Percentiles rank a stretch among this genome's conserved stretches.
These are phyloP conservation scores for Aspergillus amoenus DNA, from an alignment of 2,329 filamentous ascomycete species.

Conservation along the genomic window DNA sequence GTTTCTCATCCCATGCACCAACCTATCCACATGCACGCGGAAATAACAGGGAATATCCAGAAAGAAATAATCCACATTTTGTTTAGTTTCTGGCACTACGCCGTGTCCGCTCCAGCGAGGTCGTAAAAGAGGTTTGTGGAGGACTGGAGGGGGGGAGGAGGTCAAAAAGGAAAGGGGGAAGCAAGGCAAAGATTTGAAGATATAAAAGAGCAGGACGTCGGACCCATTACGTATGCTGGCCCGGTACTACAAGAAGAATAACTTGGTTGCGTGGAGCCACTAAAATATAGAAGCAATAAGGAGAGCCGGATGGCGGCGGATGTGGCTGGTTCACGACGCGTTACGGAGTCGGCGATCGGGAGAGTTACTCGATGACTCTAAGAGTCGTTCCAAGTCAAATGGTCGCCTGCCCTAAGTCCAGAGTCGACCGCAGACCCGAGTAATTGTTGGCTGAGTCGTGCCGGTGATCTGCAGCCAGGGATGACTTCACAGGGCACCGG, in stretches of 20 bases:
- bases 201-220: neutral
- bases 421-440: neutral
- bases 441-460: neutral
- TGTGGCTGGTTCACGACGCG: constrained; percentile 9
- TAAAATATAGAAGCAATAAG: neutral
- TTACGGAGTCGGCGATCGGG: neutral
- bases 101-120: neutral
- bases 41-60: constrained; percentile 60
- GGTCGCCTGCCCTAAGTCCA: neutral
- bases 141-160: neutral
- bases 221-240: neutral
- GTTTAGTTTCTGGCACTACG: neutral
- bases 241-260: neutral
- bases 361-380: neutral
- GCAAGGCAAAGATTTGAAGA: neutral
- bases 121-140: neutral
- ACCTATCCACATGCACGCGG: constrained; percentile 57
- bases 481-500: constrained; percentile 4
- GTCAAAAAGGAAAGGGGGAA: neutral
- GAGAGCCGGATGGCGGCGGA: constrained; percentile 1
- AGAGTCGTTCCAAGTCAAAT: neutral
- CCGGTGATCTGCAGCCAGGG: constrained; percentile 4
- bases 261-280: constrained; percentile 1
- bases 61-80: constrained; percentile 48
- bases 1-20: constrained; percentile 1